Evolutionary conservation across 768 basidiomycete species (phyloP).

Genomic region (Tephrocybe rancida): DNA sequence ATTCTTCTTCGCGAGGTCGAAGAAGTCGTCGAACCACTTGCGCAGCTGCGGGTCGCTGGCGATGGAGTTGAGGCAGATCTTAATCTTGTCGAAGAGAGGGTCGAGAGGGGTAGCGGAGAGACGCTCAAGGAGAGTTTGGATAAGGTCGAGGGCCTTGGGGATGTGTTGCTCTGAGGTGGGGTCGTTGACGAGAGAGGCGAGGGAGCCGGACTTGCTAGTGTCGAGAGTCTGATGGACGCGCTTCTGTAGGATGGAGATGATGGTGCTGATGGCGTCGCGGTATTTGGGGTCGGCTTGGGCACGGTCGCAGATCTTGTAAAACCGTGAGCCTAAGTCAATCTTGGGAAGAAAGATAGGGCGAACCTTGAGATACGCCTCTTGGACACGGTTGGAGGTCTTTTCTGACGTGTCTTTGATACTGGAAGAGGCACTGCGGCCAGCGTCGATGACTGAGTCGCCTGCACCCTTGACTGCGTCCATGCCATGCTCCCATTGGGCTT

Average conservation of each 20-base stretch:
- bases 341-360: no score
- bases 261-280: slow-evolving; percentile 53
- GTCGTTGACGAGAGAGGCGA: slow-evolving; percentile 62
- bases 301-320: slow-evolving; percentile 57
- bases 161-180: slow-evolving; percentile 66
- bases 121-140: slow-evolving; percentile 52
- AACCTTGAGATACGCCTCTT: slow-evolving; percentile 57
- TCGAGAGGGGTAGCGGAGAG: slow-evolving; percentile 56
- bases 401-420: slow-evolving; percentile 47
- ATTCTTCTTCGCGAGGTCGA: slow-evolving; percentile 44
- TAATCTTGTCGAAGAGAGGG: slow-evolving; percentile 43
- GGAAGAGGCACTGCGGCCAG: slow-evolving; percentile 42
- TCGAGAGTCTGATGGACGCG: slow-evolving; percentile 60
- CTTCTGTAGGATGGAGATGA: slow-evolving; percentile 59
- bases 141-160: slow-evolving; percentile 47
- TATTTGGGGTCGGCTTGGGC: slow-evolving; percentile 66
- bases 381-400: slow-evolving; percentile 43
- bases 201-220: slow-evolving; percentile 44
- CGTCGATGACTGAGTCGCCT: slow-evolving; percentile 60
- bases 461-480: slow-evolving; percentile 66
- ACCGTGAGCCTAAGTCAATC: not conserved
- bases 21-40: slow-evolving; percentile 56
- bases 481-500: slow-evolving; percentile 61
- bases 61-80: slow-evolving; percentile 47
- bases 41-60: slow-evolving; percentile 56